These are phyloP conservation scores for Saccharomycopsis sp. DNA, from an alignment of 805 yeast species.

Conservation along the genomic window DNA sequence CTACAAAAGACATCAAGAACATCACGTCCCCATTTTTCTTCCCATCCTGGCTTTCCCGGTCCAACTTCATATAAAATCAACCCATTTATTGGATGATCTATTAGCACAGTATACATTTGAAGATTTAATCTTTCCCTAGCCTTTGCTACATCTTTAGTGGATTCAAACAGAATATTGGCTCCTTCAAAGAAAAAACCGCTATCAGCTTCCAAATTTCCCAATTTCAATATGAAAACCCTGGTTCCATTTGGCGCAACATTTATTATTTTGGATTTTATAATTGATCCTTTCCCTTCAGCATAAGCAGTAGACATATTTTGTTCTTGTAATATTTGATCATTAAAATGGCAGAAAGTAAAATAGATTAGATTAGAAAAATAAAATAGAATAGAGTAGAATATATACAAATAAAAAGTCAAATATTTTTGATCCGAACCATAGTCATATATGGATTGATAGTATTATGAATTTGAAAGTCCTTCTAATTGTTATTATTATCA, in stretches of 20 bases:
- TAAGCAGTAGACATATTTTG: conserved; percentile 8
- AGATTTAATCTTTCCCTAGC: conserved; percentile 1
- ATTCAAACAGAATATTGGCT: conserved; percentile 3
- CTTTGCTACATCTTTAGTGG: neutral
- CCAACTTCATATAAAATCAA: conserved; percentile 14
- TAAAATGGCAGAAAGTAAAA: neutral
- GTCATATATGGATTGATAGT: too few relatives aligned
- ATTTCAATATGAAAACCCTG: conserved; percentile 6
- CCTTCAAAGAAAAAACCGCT: conserved; percentile 11
- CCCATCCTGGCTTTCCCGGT: conserved; percentile 16
- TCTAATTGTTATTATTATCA: too few relatives aligned
- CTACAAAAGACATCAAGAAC: conserved; percentile 10
- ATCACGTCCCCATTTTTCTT: conserved; percentile 11
- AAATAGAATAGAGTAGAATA: too few relatives aligned
- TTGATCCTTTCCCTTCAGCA: conserved; percentile 7
- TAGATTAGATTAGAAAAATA: too few relatives aligned
- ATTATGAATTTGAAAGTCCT: too few relatives aligned
- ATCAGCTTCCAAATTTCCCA: conserved; percentile 16
- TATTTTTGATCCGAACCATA: too few relatives aligned
- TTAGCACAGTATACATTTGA: conserved; percentile 11
- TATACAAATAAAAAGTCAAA: too few relatives aligned
- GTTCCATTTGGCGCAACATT: conserved; percentile 13
- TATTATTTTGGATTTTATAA: neutral
- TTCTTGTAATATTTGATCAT: neutral
- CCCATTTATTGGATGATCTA: conserved; percentile 14